Evolutionary conservation across 257 asterid species (phyloP), one percentile per base, ranked within the genome.

Genomic region (Ophiorrhiza pumila): DNA sequence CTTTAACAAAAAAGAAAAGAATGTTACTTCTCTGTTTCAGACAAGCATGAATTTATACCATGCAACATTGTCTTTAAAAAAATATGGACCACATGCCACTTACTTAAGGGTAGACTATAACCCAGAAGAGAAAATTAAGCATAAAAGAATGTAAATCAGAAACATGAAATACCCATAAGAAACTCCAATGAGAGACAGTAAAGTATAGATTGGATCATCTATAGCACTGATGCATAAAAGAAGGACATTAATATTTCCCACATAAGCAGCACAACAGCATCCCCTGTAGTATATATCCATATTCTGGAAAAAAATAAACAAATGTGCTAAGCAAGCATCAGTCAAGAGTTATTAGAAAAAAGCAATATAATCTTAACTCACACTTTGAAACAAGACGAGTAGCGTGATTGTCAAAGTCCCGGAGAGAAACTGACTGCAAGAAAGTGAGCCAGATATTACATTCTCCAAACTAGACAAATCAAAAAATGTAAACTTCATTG

Each of bases 141-240:
- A n/a, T n/a, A n/a, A n/a, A n/a, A n/a, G n/a, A n/a, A n/a, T n/a
- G n/a, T n/a, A n/a, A n/a, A n/a, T n/a, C n/a, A n/a, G n/a, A n/a
- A n/a, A n/a, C n/a, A n/a, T n/a, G n/a, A n/a, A n/a, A n/a, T n/a
- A n/a, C n/a, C n/a, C n/a, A n/a, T n/a, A n/a, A n/a, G n/a, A n/a
- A n/a, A n/a, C n/a, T n/a, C n/a, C n/a, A n/a, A n/a, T n/a, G n/a
- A n/a, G n/a, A n/a, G n/a, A n/a, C n/a, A n/a, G n/a, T n/a, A n/a
- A n/a, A 25, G 99, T 87, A 76, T 98, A 94, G 65, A 94, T 86
- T 68, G 99, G 98, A 84, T 94, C 99, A 76, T 94, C 99, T 81
- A 87, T 52, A 47, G 96, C 75, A 77, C 90, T 88, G 79, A 94
- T 71, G 81, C 99, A 94, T 71, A 94, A 89, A 80, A 94, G 92